Base-by-base conservation (phyloP, 768 basidiomycete species). In the Amanita pallidorosea region DNA sequence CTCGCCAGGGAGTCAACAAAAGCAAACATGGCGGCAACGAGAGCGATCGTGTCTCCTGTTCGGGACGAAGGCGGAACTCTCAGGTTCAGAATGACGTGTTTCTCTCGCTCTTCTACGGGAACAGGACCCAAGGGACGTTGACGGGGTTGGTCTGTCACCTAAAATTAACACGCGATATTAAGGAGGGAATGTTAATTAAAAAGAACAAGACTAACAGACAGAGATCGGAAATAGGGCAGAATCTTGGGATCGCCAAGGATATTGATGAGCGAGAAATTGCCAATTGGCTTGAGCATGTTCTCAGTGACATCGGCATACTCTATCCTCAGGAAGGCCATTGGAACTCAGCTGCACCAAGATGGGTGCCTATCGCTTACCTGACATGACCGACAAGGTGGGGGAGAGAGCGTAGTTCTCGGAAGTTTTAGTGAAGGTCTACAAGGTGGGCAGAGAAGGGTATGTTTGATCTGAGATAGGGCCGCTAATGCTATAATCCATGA, bases 271-370 rank as follows among this genome's bases (percentile, higher is more conserved):
- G 67, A 63, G 54, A 69, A 76, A 56, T 73, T 66, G 31, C 70
- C 68, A 29, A 58, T 33, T 20, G 67, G 62, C 67, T 88, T 92
- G 61, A 90, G 70, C 47, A 95, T 59, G 58, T 73, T 76, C 18
- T 94, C 88, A 2, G 88, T 87, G 50, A 90, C 72, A 57, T 95
- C 93, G 8, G 87, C 87, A 56, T 80, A 88, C 69, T 96, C 93
- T 80, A 63, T 25, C 35, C 45, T 46, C 36, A 42, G 41, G 15
- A 48, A 51, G 53, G 58, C 37, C 55, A 35, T 33, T 33, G 12
- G 33, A 33, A 36, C 41, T 22, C n/a, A 51, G 38, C 12, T 34
- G 27, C 41, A 40, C 52, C 9, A 52, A 50, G 27, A 56, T 46
- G 5, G 41, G 29, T 15, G 41, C 25, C 29, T 7, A 49, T 15